Evolutionary conservation across 495 filamentous ascomycete genomes (phyloP), one percentile per base, ranked within the genome.

Genomic region (Staphylotrichum longicolle): DNA sequence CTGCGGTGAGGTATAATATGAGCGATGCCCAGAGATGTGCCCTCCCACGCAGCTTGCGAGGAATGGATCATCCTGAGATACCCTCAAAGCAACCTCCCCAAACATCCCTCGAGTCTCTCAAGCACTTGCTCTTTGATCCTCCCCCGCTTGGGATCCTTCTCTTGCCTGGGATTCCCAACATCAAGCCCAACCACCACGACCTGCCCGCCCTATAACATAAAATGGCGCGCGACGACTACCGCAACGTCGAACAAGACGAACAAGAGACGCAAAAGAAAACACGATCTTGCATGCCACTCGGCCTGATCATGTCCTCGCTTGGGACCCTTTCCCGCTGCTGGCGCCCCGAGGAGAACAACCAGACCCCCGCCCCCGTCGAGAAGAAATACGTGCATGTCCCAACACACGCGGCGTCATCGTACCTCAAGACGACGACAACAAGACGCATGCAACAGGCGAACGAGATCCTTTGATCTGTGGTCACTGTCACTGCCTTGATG

Each of bases 331-430:
- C 48, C 9, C 57, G 48, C 3, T 60, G 62, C 45, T 65, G 60
- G 60, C 37, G 35, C 4, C 35, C 53, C 20, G 57, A 63, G 9
- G 49, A 56, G 42, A 9, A 42, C 41, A 41, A 42, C 46, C 48
- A 11, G 4, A 7, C 39, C n/a, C 3, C 35, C 52, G 20, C 51
- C 20, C 6, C 62, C 0, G 2, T 63, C 5, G 47, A 69, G 37
- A 70, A 69, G 65, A 71, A 66, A 60, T 75, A 74, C 60, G 62
- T 65, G 41, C 72, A 78, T 57, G 63, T 61, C 5, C 80, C 78
- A 30, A 73, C 70, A 1, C 75, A 82, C 50, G 75, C 80, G 4
- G 72, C 66, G 7, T 56, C 66, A 7, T 73, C 78, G n/a, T 75
- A 74, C 63, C 61, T 78, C 15, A 72, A 64, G 61, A 80, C 78